A percentile compares a stretch with the other conserved stretches of the same genome.
These are phyloP conservation scores for Gossypium ekmanianum DNA, from an alignment of 345 rosid genomes.

Conservation along the genomic window DNA sequence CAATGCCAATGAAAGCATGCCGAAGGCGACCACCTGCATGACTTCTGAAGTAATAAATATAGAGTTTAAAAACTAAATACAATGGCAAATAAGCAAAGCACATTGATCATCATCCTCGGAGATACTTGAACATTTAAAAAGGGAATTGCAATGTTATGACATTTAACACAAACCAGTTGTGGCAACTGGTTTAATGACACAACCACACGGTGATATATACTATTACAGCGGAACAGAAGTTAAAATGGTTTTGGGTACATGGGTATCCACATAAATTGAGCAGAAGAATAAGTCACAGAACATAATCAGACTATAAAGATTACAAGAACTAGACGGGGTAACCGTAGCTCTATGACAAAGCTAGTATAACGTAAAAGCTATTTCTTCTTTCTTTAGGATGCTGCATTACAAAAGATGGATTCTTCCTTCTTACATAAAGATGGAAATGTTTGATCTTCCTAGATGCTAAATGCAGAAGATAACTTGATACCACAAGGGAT, in stretches of 20 bases:
- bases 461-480: neutral
- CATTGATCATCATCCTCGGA: neutral
- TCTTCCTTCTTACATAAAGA: neutral
- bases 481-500: neutral
- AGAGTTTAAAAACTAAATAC: slow-evolving; percentile 3
- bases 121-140: neutral
- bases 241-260: neutral
- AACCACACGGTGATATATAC: neutral
- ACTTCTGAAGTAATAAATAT: slow-evolving; percentile 20
- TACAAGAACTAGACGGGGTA: neutral
- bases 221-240: neutral
- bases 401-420: neutral
- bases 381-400: neutral
- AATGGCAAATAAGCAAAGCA: neutral
- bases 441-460: neutral
- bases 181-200: neutral
- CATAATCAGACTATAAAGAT: neutral
- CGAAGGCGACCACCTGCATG: slow-evolving; percentile 81
- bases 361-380: neutral
- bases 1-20: slow-evolving; percentile 95
- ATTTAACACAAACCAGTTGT: neutral
- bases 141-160: neutral
- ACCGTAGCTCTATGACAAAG: slow-evolving; percentile 1
- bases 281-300: neutral
- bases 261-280: neutral